phyloP scores from a whole-genome alignment of 306 rosid species.

The Vigna trinervia region DNA sequence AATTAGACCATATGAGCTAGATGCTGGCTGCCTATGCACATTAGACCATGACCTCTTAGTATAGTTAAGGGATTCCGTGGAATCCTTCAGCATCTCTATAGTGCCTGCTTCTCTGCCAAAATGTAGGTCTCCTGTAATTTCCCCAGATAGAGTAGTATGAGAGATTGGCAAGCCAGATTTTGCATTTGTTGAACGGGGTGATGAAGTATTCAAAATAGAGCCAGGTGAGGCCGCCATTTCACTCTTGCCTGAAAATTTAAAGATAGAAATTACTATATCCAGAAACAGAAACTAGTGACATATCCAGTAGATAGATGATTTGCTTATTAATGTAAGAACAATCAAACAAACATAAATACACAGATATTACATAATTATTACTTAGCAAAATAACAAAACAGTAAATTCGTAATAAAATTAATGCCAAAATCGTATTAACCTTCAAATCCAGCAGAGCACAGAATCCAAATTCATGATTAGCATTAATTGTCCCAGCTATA shows the following conservation, averaged over 20 bases:
- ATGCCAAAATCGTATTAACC: conserved; percentile 11
- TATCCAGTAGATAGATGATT: conserved; percentile 26
- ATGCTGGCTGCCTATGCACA: conserved; percentile 53
- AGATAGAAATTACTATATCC: conserved; percentile 35
- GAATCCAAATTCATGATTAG: conserved; percentile 30
- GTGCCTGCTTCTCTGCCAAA: conserved; percentile 54
- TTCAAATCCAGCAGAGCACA: conserved; percentile 23
- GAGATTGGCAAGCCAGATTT: conserved; percentile 54
- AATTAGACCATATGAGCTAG: conserved; percentile 64
- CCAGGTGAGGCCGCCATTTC: conserved; percentile 57
- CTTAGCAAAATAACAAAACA: conserved; percentile 22
- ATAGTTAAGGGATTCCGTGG: conserved; percentile 54
- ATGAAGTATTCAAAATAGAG: conserved; percentile 55
- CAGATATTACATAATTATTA: conserved; percentile 8
- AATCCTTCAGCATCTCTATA: conserved; percentile 50
- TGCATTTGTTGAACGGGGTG: conserved; percentile 47
- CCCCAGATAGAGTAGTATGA: conserved; percentile 49
- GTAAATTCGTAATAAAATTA: conserved; percentile 1
- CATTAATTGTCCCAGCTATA: conserved; percentile 33
- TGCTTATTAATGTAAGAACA: conserved; percentile 33
- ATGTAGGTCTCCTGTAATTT: conserved; percentile 44
- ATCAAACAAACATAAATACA: conserved; percentile 29
- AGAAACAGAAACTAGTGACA: conserved; percentile 37
- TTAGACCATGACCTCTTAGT: conserved; percentile 60
- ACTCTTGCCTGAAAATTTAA: conserved; percentile 55